A percentile compares a stretch with the other conserved stretches of the same genome.
phyloP scores from a whole-genome alignment of 2,329 filamentous ascomycete genomes.

The Chaetoscypha palmicola region DNA sequence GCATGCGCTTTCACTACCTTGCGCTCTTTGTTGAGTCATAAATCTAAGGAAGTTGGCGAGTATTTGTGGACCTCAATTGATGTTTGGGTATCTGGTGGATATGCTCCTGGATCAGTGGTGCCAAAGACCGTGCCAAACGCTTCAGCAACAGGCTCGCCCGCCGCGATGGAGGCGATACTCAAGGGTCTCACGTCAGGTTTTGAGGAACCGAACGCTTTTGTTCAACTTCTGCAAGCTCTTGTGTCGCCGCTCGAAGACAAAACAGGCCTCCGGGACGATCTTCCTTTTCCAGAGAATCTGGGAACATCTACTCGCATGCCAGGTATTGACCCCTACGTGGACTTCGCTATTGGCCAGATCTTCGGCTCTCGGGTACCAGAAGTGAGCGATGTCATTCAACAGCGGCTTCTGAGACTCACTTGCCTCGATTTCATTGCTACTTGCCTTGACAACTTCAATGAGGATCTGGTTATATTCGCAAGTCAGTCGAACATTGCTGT shows the following conservation, averaged over 20 bases:
- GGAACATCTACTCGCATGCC: slow-evolving; percentile 71
- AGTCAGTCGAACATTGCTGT: slow-evolving; percentile 71
- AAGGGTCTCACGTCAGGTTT: slow-evolving; percentile 70
- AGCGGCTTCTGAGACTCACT: slow-evolving; percentile 65
- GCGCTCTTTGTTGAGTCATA: slow-evolving; percentile 67
- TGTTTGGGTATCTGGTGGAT: slow-evolving; percentile 64
- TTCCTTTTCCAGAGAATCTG: slow-evolving; percentile 83
- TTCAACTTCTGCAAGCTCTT: slow-evolving; percentile 67
- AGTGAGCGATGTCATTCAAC: slow-evolving; percentile 58
- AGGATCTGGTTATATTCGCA: slow-evolving; percentile 80
- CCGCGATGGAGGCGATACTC: slow-evolving; percentile 59
- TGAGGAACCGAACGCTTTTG: slow-evolving; percentile 79
- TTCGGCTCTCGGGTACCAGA: slow-evolving; percentile 55
- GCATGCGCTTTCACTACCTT: slow-evolving; percentile 79
- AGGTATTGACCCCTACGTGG: slow-evolving; percentile 87
- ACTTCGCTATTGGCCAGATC: slow-evolving; percentile 78
- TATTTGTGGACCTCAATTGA: slow-evolving; percentile 78
- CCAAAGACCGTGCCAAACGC: slow-evolving; percentile 32
- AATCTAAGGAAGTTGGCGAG: slow-evolving; percentile 58
- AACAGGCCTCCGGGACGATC: slow-evolving; percentile 58
- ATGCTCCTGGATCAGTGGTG: slow-evolving; percentile 37
- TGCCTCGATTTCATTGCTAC: slow-evolving; percentile 78
- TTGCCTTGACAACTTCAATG: slow-evolving; percentile 84
- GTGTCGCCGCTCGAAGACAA: slow-evolving; percentile 58
- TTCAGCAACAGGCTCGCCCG: slow-evolving; percentile 18